Evolutionary conservation across 495 filamentous ascomycete genomes (phyloP).

Genomic region (Aspergillus nanangensis): DNA sequence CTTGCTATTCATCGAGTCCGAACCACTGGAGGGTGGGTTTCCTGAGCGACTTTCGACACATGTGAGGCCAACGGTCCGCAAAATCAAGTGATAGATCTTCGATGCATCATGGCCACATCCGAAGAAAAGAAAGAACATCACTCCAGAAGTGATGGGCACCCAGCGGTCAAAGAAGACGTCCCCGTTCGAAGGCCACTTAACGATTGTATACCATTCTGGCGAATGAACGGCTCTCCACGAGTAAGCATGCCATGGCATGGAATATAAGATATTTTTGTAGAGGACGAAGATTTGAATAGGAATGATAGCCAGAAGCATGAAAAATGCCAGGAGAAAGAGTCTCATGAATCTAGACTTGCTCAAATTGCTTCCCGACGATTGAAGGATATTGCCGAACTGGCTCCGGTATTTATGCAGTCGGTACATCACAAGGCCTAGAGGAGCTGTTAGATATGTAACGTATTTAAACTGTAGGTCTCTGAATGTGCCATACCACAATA

Average conservation of each 20-base stretch:
- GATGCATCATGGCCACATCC: slow-evolving; percentile 73
- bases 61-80: slow-evolving; percentile 24
- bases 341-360: slow-evolving; percentile 71
- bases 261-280: slow-evolving; percentile 44
- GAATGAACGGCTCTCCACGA: slow-evolving; percentile 52
- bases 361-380: slow-evolving; percentile 48
- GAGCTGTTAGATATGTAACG: slow-evolving; percentile 5
- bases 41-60: slow-evolving; percentile 5
- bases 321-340: slow-evolving; percentile 69
- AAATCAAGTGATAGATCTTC: slow-evolving; percentile 59
- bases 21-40: slow-evolving; percentile 1
- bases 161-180: slow-evolving; percentile 60
- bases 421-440: slow-evolving; percentile 54
- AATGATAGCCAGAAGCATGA: slow-evolving; percentile 61
- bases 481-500: slow-evolving; percentile 63
- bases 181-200: slow-evolving; percentile 55
- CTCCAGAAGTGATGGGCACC: slow-evolving; percentile 55
- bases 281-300: slow-evolving; percentile 62
- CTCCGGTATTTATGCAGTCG: slow-evolving; percentile 65
- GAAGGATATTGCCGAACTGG: slow-evolving; percentile 56
- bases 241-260: slow-evolving; percentile 41
- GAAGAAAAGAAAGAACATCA: slow-evolving; percentile 71
- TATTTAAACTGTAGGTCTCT: background rate
- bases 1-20: slow-evolving; percentile 18
- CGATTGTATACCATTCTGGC: slow-evolving; percentile 54